These are phyloP conservation scores for Mycosphaerella arachidis DNA, from an alignment of 2,329 filamentous ascomycete genomes.

Conservation along the genomic window DNA sequence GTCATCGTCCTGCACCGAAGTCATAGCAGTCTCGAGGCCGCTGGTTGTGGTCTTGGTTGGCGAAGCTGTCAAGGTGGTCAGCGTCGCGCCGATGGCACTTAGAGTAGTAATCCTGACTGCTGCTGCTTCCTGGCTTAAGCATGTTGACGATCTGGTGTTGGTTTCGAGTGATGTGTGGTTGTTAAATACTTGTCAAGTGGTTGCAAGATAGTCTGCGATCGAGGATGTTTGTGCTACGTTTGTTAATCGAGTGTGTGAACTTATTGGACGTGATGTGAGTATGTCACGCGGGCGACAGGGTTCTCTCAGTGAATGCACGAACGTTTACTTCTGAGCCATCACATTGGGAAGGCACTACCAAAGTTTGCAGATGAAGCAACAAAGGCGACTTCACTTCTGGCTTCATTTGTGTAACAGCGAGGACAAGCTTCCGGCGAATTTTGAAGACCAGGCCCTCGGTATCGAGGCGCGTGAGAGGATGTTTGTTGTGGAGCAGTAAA, in stretches of 20 bases:
- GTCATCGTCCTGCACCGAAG: constrained; percentile 1
- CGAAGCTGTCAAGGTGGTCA: constrained; percentile 3
- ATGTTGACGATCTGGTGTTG: neutral
- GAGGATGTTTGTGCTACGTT: constrained; percentile 1
- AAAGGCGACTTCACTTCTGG: neutral
- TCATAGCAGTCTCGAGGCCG: constrained; percentile 9
- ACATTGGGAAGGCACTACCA: neutral
- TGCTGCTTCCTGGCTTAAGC: neutral
- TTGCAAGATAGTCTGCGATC: neutral
- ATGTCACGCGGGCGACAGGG: neutral
- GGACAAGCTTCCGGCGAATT: neutral
- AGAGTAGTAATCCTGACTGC: neutral
- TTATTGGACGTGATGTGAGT: neutral
- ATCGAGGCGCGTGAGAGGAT: neutral
- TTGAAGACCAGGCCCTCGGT: neutral
- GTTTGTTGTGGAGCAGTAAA: neutral
- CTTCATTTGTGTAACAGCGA: neutral
- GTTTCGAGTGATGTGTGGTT: neutral
- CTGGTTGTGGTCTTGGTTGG: constrained; percentile 3
- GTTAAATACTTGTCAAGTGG: neutral
- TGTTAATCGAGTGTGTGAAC: neutral
- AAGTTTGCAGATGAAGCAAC: neutral
- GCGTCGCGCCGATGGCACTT: neutral
- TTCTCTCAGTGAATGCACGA: neutral
- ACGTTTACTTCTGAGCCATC: neutral